These are phyloP conservation scores for Candida andamanensis DNA, from an alignment of 805 yeast species.

Conservation along the genomic window DNA sequence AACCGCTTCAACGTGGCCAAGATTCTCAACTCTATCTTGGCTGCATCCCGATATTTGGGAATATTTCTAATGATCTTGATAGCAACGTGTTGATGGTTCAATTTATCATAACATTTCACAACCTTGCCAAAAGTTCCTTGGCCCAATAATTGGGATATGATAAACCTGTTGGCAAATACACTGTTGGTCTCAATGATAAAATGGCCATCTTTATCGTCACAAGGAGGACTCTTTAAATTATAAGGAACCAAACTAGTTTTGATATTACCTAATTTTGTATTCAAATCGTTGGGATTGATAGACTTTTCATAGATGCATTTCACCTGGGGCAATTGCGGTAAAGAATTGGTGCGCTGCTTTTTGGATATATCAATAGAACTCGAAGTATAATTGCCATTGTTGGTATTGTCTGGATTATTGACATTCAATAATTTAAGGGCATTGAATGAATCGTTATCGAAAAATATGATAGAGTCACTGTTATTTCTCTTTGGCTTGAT, in stretches of 20 bases:
- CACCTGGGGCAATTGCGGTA: slow-evolving; percentile 43
- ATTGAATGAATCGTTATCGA: slow-evolving; percentile 35
- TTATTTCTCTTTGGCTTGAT: slow-evolving; percentile 22
- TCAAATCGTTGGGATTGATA: slow-evolving; percentile 31
- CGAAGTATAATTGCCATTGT: background rate
- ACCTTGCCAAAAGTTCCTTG: slow-evolving; percentile 95
- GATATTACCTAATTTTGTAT: slow-evolving; percentile 33
- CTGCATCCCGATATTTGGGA: slow-evolving; percentile 92
- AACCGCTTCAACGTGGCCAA: slow-evolving; percentile 65
- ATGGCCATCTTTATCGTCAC: slow-evolving; percentile 72
- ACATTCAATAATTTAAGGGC: slow-evolving; percentile 43
- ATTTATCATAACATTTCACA: slow-evolving; percentile 70
- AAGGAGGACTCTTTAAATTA: slow-evolving; percentile 28
- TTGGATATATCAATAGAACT: slow-evolving; percentile 6
- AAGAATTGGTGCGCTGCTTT: slow-evolving; percentile 38
- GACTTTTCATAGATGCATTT: slow-evolving; percentile 37
- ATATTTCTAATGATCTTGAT: slow-evolving; percentile 89
- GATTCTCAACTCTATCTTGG: slow-evolving; percentile 85
- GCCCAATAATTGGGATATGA: slow-evolving; percentile 65
- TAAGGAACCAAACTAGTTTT: slow-evolving; percentile 37
- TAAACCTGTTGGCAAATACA: slow-evolving; percentile 68
- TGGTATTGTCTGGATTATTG: slow-evolving; percentile 17
- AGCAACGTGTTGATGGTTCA: slow-evolving; percentile 63
- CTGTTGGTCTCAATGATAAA: slow-evolving; percentile 58
- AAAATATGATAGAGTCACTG: slow-evolving; percentile 31